phyloP scores from a whole-genome alignment of 768 basidiomycete species.

The Leccinum imitatum region DNA sequence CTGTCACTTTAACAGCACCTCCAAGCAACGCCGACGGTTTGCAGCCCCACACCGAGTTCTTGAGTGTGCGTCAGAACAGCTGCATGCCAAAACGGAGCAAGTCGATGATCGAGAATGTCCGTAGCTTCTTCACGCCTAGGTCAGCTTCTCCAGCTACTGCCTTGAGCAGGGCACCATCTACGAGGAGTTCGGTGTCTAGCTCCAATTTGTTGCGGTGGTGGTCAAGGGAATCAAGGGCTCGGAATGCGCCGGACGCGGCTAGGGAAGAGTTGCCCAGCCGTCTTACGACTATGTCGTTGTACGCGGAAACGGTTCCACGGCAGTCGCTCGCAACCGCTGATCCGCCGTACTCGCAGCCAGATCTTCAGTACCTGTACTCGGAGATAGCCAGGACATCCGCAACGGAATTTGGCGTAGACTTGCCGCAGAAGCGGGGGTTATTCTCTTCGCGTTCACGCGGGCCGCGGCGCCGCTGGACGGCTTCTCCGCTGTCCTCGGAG shows the following conservation, averaged over 20 bases:
- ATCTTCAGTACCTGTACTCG: conserved; percentile 26
- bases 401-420: conserved; percentile 26
- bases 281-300: conserved; percentile 28
- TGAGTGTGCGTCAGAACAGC: conserved; percentile 21
- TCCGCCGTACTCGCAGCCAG: conserved; percentile 33
- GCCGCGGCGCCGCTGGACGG: conserved; percentile 23
- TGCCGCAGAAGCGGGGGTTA: conserved; percentile 12
- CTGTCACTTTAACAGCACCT: conserved; percentile 16
- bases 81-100: conserved; percentile 43
- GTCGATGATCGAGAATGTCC: conserved; percentile 63
- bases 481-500: conserved; percentile 15
- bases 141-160: conserved; percentile 40
- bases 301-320: conserved; percentile 11
- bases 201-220: conserved; percentile 46
- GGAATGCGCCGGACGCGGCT: conserved; percentile 51
- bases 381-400: conserved; percentile 13
- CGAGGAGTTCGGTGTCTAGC: conserved; percentile 28
- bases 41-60: conserved; percentile 30
- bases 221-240: conserved; percentile 48
- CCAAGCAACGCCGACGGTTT: conserved; percentile 13
- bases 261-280: conserved; percentile 27
- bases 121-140: conserved; percentile 55
- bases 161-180: conserved; percentile 29
- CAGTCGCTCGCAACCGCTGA: conserved; percentile 15
- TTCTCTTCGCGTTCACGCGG: conserved; percentile 16